Evolutionary conservation across 2,329 filamentous ascomycete species (phyloP), one percentile per base, ranked within the genome.

Genomic region (Emmonsia crescens): DNA sequence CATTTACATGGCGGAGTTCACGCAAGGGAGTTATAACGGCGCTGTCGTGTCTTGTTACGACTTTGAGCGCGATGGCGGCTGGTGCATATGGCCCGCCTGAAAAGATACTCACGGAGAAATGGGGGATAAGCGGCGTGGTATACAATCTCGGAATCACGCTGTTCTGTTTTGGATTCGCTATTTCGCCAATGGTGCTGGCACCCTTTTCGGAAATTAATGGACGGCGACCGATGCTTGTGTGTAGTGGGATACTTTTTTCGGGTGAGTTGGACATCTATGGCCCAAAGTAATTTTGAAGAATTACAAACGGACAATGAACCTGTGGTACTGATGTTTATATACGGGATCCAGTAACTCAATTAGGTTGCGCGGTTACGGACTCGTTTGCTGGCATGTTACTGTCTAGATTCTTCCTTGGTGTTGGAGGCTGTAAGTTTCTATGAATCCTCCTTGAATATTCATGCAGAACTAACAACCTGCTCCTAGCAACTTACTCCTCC

Each of bases 161-260:
- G 0, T 96, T 94, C 73, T 94, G 89, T 54, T 69, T 82, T 40
- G 91, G 92, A 3, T 96, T 96, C 67, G 90, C 83, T 0, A 74
- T 91, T 29, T 88, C 89, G 0, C 92, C 92, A 0, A 96, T 96
- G 91, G 80, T 90, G 0, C 81, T 96, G 0, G 92, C 92, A 0
- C 92, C 92, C 0, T 87, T 96, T 66, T 91, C 87, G 0, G 92
- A 96, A 75, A 87, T 95, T 71, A 91, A 94, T 74, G 92, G 92
- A 3, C 84, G 92, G 2, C 85, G 89, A 61, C 89, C 91, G 0
- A 89, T 96, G 40, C 94, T 96, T 68, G 80, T 92, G 29, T 79
- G 80, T 1, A 87, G 89, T 9, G 91, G 91, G 0, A 70, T 88
- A 19, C 70, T 95, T 1, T 94, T 88, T 68, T 83, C 90, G 5